Evolutionary conservation across 2,329 filamentous ascomycete species (phyloP), one percentile per base, ranked within the genome.

Genomic region (Penicillium sp.): DNA sequence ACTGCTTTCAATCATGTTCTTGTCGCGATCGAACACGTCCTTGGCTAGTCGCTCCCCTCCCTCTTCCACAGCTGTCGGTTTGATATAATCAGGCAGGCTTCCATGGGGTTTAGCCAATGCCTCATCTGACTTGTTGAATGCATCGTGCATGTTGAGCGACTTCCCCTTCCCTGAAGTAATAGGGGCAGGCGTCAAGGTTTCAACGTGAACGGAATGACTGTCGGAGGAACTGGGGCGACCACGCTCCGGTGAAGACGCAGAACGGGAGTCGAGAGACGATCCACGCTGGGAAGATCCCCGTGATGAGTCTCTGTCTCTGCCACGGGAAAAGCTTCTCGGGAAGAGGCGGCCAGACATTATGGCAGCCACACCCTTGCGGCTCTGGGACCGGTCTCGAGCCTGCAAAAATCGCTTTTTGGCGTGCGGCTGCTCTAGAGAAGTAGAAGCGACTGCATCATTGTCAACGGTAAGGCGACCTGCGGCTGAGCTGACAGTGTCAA

Each of bases 41-140:
- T 88, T 88, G 43, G 82, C 75, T 54, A 90, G 68, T 43, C 86
- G 79, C 35, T 75, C 71, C 33, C 76, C 75, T 15, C 47, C 44
- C 10, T 58, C 54, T 34, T 52, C 55, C 3, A 53, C 48, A 6
- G 52, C 50, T 3, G 47, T 19, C 2, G 83, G 84, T 44, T 79
- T 77, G n/a, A 82, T 77, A 21, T 87, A 71, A 44, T 75, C 73
- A 6, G 83, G 77, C 29, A 91, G 69, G 44, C 74, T 79, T 26
- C 85, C 83, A 17, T 80, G 77, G 5, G 83, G 82, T 28, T 76
- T 77, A 3, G 80, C 75, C 38, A 90, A 69, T 44, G 83, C 82
- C 10, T 84, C 84, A 62, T 90, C 84, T 1, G 85, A 88, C 51
- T 81, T 78, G 44, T 83, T 77, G 62, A 89, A 87, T 4, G 85